Evolutionary conservation across 1,284 basidiomycete genomes (phyloP).

Genomic region (Apiotrichum sp.): DNA sequence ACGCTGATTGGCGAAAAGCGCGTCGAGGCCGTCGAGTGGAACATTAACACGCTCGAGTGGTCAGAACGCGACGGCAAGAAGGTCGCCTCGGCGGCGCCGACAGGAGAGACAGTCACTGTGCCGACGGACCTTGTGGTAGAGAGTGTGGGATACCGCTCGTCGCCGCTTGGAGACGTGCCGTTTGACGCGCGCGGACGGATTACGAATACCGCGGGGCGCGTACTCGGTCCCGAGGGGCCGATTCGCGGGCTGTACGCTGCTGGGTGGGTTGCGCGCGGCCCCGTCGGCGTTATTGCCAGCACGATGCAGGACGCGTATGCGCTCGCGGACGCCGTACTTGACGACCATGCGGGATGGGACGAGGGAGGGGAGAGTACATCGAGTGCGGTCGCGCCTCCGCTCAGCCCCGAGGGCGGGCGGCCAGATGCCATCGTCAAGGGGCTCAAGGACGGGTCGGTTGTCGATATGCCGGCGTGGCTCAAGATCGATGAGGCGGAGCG

Average conservation of each 20-base stretch:
- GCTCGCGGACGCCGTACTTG: conserved; percentile 33
- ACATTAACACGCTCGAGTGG: conserved; percentile 29
- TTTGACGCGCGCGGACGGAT: conserved; percentile 47
- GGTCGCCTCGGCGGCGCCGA: conserved; percentile 55
- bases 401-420: conserved; percentile 22
- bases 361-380: neutral
- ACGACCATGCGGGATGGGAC: conserved; percentile 23
- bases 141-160: conserved; percentile 78
- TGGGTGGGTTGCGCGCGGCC: conserved; percentile 90
- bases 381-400: neutral
- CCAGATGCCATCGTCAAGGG: conserved; percentile 23
- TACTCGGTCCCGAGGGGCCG: conserved; percentile 44
- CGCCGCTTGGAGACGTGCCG: conserved; percentile 51
- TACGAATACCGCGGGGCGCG: conserved; percentile 42
- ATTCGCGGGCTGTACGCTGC: conserved; percentile 59
- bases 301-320: conserved; percentile 91
- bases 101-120: conserved; percentile 54
- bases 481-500: conserved; percentile 36
- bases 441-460: conserved; percentile 26
- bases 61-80: conserved; percentile 10
- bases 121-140: conserved; percentile 75
- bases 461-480: conserved; percentile 36
- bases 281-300: conserved; percentile 82
- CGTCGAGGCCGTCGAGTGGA: conserved; percentile 43
- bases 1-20: conserved; percentile 49